Percentiles rank a stretch among this genome's conserved stretches.
phyloP scores from a whole-genome alignment of 2,329 filamentous ascomycete species.

The Talaromyces pinophilus region DNA sequence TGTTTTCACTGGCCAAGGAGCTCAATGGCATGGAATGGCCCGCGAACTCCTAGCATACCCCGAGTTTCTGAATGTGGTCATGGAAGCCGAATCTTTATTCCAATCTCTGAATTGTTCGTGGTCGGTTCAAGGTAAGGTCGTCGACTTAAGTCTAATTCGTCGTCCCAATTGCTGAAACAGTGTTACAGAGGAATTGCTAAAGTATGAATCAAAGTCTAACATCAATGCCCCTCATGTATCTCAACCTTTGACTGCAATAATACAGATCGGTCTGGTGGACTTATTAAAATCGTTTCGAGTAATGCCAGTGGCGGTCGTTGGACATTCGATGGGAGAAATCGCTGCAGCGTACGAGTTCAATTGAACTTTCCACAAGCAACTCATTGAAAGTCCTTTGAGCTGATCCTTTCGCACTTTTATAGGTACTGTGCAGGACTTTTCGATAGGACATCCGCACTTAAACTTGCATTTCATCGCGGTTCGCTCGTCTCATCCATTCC shows the following conservation, averaged over 20 bases:
- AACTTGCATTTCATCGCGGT: background rate
- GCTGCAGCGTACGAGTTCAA: slow-evolving; percentile 29
- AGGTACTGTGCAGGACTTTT: slow-evolving; percentile 20
- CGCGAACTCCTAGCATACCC: slow-evolving; percentile 22
- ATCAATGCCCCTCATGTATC: background rate
- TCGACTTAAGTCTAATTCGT: background rate
- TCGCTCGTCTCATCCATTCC: background rate
- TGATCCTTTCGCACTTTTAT: slow-evolving; percentile 18
- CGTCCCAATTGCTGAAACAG: background rate
- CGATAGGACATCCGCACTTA: background rate
- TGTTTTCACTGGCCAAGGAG: slow-evolving; percentile 30
- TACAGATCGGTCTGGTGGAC: slow-evolving; percentile 31
- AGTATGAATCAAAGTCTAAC: background rate
- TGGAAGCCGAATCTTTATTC: background rate
- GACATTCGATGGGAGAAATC: slow-evolving; percentile 33
- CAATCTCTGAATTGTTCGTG: background rate
- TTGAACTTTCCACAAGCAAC: slow-evolving; percentile 1
- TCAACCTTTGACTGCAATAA: slow-evolving; percentile 13
- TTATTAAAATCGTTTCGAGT: slow-evolving; percentile 25
- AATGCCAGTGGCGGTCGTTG: slow-evolving; percentile 24
- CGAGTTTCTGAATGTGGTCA: background rate
- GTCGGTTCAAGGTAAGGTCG: background rate
- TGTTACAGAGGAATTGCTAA: background rate
- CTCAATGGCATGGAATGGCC: slow-evolving; percentile 28
- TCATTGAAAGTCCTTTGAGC: background rate